Evolutionary conservation across 495 filamentous ascomycete genomes (phyloP), one percentile per base, ranked within the genome.

Genomic region (Bacidia rubella): DNA sequence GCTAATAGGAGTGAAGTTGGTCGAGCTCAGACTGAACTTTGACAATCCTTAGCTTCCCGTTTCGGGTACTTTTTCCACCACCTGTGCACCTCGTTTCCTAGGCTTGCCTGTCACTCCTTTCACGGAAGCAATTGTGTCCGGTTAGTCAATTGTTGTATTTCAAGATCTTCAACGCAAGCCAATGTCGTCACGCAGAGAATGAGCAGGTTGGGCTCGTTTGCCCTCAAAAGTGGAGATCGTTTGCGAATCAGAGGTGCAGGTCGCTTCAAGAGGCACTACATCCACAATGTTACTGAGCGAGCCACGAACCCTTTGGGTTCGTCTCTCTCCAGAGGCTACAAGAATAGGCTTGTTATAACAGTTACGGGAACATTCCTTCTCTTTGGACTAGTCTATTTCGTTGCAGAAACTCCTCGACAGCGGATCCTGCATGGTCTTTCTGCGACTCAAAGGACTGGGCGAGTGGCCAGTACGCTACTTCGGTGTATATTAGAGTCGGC

Each of bases 401-500:
- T 26, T 15, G 11, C 23, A 38, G 25, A 21, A 1, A n/a, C 27
- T 7, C 15, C 47, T 17, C 47, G 25, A 32, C 23, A 49, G 4
- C 27, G 35, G 4, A 10, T 38, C 19, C 15, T 22, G 12, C 25
- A 49, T 38, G 27, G n/a, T 1, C 1, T 49, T 35, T 74, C 78
- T 35, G 85, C 86, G n/a, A 74, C 74, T 2, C 77, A 83, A 70
- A 76, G 90, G 58, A 84, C 85, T 35, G 81, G 83, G 17, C 78
- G 90, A 27, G 90, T 98, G n/a, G 80, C 81, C 23, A 71, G 74
- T 15, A 75, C 85, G 21, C 66, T 98, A 54, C 77, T 79, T 12
- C 66, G 93, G 49, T 90, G 85, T 65, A 87, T 98, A 43, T 90
- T 90, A 61, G 90, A 98, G 86, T 96, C 5, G 15, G 29, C 15